These are phyloP conservation scores for Wickerhamiella galacta DNA, from an alignment of 805 yeast genomes.

Conservation along the genomic window DNA sequence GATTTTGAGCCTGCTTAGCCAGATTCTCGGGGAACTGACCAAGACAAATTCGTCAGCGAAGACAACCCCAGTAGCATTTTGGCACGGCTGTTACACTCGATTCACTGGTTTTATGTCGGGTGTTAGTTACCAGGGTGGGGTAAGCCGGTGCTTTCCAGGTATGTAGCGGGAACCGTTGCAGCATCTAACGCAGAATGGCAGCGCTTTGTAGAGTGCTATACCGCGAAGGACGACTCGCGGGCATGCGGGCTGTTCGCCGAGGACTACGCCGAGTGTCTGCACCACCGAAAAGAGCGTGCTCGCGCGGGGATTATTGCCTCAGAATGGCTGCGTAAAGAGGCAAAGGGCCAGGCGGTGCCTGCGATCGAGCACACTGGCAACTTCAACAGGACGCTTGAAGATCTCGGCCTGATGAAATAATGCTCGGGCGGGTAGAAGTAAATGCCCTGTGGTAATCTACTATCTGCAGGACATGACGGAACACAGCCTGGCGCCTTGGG, in stretches of 20 bases:
- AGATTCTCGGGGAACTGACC: too few species aligned
- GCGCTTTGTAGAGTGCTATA: constrained; percentile 30
- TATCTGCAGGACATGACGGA: too few species aligned
- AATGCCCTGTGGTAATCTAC: too few species aligned
- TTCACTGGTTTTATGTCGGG: constrained; percentile 10
- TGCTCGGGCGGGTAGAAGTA: neutral
- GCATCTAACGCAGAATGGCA: constrained; percentile 24
- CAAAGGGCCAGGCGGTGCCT: constrained; percentile 16
- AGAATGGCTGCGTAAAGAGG: constrained; percentile 15
- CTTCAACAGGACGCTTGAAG: constrained; percentile 14
- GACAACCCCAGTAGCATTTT: too few species aligned
- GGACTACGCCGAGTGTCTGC: constrained; percentile 35
- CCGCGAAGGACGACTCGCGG: constrained; percentile 22
- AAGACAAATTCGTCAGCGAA: too few species aligned
- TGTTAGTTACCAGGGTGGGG: constrained; percentile 24
- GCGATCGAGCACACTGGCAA: constrained; percentile 9
- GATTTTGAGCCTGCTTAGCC: too few species aligned
- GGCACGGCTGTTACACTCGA: neutral
- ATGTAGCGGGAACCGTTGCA: constrained; percentile 11
- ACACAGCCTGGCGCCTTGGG: too few species aligned
- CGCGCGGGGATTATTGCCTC: constrained; percentile 18
- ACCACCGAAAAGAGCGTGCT: constrained; percentile 28
- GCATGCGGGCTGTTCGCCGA: constrained; percentile 29
- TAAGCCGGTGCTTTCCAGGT: constrained; percentile 31
- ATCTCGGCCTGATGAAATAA: constrained; percentile 12